Percentiles rank a stretch among this genome's conserved stretches.
Conservation (phyloP, 768 basidiomycete species). For the Kwoniella dendrophila region DNA sequence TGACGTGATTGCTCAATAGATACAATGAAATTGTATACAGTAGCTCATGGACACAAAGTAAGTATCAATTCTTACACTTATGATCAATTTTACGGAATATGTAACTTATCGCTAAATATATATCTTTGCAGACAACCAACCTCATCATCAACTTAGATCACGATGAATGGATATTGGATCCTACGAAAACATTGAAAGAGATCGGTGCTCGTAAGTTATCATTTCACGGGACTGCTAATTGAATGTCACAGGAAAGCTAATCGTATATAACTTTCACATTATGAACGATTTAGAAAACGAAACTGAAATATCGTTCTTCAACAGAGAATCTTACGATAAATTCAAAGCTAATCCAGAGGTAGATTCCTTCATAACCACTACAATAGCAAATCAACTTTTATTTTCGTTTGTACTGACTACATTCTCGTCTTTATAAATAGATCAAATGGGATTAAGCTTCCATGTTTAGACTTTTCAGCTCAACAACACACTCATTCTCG, state of each 20-base stretch:
- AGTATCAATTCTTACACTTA: slow-evolving; percentile 15
- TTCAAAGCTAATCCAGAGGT: slow-evolving; percentile 87
- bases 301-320: slow-evolving; percentile 92
- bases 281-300: slow-evolving; percentile 74
- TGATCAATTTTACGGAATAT: not conserved
- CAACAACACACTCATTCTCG: no score
- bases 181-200: slow-evolving; percentile 66
- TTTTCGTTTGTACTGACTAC: not conserved
- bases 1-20: slow-evolving; percentile 62
- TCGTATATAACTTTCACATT: not conserved
- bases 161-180: slow-evolving; percentile 84
- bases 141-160: slow-evolving; percentile 96
- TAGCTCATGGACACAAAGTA: slow-evolving; percentile 93
- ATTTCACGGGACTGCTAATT: no score
- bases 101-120: not conserved
- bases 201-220: slow-evolving; percentile 71
- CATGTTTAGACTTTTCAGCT: no score
- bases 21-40: slow-evolving; percentile 89
- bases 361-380: no score
- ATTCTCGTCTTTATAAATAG: not conserved
- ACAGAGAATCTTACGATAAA: slow-evolving; percentile 69
- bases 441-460: slow-evolving; percentile 25
- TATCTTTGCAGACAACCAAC: slow-evolving; percentile 76
- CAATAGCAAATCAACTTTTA: not conserved
- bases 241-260: not conserved